Conservation (phyloP, 1,284 basidiomycete species). For the Irpex sp. region DNA sequence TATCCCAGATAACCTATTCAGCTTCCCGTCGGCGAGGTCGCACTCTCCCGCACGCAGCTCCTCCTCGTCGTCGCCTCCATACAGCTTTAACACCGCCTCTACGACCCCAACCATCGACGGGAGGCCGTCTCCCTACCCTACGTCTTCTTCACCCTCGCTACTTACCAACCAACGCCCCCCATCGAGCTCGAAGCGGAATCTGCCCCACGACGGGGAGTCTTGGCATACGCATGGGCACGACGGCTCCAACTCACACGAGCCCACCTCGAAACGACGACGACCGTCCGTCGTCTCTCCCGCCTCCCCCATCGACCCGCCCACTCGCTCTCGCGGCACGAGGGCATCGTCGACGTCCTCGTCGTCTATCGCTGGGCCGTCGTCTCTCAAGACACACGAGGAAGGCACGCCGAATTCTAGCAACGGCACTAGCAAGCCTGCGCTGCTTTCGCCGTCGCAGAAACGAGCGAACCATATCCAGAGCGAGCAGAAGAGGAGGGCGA, state of each 20-base stretch:
- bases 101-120: background rate
- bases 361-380: conserved; percentile 2
- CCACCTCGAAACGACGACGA: conserved; percentile 12
- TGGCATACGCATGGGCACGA: background rate
- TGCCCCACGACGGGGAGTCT: conserved; percentile 12
- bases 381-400: background rate
- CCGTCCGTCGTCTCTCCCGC: conserved; percentile 10
- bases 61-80: background rate
- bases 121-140: conserved; percentile 10
- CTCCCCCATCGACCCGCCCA: conserved; percentile 4
- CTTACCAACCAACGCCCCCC: conserved; percentile 8
- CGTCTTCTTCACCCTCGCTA: conserved; percentile 16
- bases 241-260: background rate
- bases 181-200: conserved; percentile 16
- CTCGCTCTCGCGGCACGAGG: conserved; percentile 8
- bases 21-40: background rate
- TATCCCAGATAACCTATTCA: background rate
- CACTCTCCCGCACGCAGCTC: background rate
- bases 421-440: conserved; percentile 22
- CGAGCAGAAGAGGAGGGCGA: conserved; percentile 87
- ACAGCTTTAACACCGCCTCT: background rate
- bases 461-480: conserved; percentile 91
- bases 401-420: conserved; percentile 3
- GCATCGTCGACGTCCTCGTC: conserved; percentile 3
- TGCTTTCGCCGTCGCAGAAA: conserved; percentile 63